Evolutionary conservation across 495 filamentous ascomycete genomes (phyloP).

Genomic region (Neurospora hispaniola): DNA sequence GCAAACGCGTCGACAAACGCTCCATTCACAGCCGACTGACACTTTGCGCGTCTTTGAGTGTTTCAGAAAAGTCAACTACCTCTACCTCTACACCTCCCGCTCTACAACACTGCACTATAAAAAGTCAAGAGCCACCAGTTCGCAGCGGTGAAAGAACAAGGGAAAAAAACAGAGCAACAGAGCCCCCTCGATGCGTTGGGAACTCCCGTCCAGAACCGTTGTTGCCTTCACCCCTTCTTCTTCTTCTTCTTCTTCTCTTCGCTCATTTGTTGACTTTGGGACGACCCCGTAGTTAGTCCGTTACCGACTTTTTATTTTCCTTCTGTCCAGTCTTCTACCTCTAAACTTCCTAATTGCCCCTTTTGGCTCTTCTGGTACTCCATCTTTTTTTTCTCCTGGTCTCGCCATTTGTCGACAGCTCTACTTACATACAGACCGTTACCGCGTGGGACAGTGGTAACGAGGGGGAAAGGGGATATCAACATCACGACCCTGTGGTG

Average conservation of each 20-base stretch:
- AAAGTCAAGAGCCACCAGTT: not conserved
- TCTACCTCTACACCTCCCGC: not conserved
- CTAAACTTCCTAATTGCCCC: not conserved
- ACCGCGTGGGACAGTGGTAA: not conserved
- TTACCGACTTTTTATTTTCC: constrained; percentile 18
- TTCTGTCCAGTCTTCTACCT: not conserved
- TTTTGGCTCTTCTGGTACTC: not conserved
- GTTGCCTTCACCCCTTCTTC: constrained; percentile 8
- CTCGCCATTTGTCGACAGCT: not conserved
- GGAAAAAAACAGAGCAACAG: not conserved
- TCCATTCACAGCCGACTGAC: not conserved
- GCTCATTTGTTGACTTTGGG: constrained; percentile 12
- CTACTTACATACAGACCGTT: not conserved
- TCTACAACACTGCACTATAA: not conserved
- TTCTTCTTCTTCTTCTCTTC: constrained; percentile 16
- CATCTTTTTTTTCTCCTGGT: not conserved
- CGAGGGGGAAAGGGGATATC: not conserved
- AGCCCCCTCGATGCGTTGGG: constrained; percentile 21
- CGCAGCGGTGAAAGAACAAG: not conserved
- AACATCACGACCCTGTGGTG: not conserved
- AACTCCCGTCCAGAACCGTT: constrained; percentile 3
- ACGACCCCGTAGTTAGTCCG: constrained; percentile 10
- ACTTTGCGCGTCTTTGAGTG: not conserved
- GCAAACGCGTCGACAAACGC: not conserved
- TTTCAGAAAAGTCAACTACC: not conserved